phyloP scores from a whole-genome alignment of 306 rosid species.

The Pterocarpus santalinus region DNA sequence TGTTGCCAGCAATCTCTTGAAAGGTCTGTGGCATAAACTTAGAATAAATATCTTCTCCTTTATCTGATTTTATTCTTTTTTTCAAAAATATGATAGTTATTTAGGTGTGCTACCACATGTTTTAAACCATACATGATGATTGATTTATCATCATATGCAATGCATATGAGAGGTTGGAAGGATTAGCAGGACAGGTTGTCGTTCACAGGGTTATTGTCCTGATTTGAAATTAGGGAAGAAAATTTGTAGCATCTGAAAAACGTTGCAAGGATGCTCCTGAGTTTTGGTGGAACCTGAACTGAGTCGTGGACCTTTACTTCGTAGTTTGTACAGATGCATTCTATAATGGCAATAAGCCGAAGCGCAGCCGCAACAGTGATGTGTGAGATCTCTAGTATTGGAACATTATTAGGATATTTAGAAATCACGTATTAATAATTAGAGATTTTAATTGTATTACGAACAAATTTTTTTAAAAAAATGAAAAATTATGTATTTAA shows the following conservation, averaged over 20 bases:
- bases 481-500: no score
- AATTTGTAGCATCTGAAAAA: not conserved
- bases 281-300: not conserved
- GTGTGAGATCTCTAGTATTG: no score
- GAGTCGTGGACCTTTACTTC: not conserved
- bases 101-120: no score
- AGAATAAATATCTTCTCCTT: not conserved
- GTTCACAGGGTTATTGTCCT: not conserved
- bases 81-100: no score
- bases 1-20: no score
- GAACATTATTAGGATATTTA: no score
- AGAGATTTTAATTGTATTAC: no score
- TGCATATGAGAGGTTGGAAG: not conserved
- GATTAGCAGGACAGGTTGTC: not conserved
- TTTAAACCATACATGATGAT: not conserved
- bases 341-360: not conserved
- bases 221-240: slow-evolving; percentile 1
- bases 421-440: no score
- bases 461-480: no score
- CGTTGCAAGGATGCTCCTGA: not conserved
- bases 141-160: not conserved
- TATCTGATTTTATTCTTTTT: no score
- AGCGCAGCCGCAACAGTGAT: not conserved
- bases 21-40: no score
- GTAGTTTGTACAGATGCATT: not conserved